phyloP scores from a whole-genome alignment of 2,329 filamentous ascomycete genomes.

The Leptographium wingfieldii region DNA sequence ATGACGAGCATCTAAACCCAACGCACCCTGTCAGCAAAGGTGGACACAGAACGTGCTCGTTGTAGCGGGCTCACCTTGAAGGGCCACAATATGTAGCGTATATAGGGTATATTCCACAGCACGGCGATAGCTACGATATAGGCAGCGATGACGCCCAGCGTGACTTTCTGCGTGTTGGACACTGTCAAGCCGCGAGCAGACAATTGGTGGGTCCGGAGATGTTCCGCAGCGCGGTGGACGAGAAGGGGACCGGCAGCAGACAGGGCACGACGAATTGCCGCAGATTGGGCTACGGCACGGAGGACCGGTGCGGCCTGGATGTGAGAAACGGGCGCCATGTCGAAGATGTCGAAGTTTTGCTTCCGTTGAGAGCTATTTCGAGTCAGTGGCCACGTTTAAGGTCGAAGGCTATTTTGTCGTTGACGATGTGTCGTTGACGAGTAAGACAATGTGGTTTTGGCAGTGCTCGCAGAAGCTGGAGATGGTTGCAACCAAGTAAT shows the following conservation, averaged over 20 bases:
- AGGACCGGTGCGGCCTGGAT: conserved; percentile 2
- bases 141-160: conserved; percentile 49
- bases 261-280: conserved; percentile 6
- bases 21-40: not conserved
- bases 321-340: conserved; percentile 8
- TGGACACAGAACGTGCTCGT: not conserved
- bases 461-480: too few species aligned
- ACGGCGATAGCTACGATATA: conserved; percentile 57
- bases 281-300: conserved; percentile 8
- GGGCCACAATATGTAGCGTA: conserved; percentile 65
- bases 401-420: not conserved
- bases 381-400: not conserved
- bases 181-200: conserved; percentile 30
- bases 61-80: conserved; percentile 48
- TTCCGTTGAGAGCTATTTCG: not conserved
- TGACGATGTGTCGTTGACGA: not conserved
- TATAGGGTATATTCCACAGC: conserved; percentile 67
- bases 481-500: not conserved
- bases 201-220: not conserved
- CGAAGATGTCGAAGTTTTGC: not conserved
- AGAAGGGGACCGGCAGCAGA: conserved; percentile 9
- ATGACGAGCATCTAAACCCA: conserved; percentile 60
- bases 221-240: conserved; percentile 3
- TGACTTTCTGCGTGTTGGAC: conserved; percentile 57
- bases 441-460: not conserved